Conservation (phyloP, 2,329 filamentous ascomycete genomes). For the Fusarium begoniae region DNA sequence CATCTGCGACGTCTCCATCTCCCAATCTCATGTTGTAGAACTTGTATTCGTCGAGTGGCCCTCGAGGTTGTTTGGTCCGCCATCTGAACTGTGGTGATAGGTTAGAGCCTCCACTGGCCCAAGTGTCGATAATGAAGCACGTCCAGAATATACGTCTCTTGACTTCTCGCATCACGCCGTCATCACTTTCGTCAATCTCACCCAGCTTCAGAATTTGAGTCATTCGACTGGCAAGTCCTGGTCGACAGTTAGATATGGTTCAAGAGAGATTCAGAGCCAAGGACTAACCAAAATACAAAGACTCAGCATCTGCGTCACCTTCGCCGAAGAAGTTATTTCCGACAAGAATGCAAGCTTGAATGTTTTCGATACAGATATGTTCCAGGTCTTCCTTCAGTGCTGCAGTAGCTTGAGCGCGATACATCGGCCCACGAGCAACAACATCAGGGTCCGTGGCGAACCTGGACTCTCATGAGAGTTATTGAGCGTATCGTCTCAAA, state of each 20-base stretch:
- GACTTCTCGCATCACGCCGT: constrained; percentile 41
- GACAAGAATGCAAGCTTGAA: constrained; percentile 47
- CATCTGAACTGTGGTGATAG: constrained; percentile 41
- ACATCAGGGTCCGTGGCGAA: constrained; percentile 21
- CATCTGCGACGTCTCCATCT: constrained; percentile 28
- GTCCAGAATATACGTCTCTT: constrained; percentile 49
- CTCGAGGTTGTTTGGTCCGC: constrained; percentile 18
- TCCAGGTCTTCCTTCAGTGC: constrained; percentile 45
- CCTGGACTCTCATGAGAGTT: background rate
- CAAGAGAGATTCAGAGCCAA: rapidly evolving
- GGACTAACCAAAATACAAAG: constrained; percentile 46
- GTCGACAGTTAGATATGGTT: background rate
- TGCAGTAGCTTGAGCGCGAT: constrained; percentile 23
- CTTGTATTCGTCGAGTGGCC: constrained; percentile 45
- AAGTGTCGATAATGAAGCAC: constrained; percentile 47
- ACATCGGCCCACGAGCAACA: constrained; percentile 27
- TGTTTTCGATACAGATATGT: constrained; percentile 46
- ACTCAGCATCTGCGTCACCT: constrained; percentile 44
- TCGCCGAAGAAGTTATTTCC: constrained; percentile 46
- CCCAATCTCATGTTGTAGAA: constrained; percentile 38
- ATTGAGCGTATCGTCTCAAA: background rate
- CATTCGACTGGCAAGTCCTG: constrained; percentile 47
- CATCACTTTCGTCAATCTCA: constrained; percentile 27
- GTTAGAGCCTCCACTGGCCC: constrained; percentile 47
- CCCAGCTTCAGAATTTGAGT: constrained; percentile 45